Percentiles rank a stretch among this genome's conserved stretches.
Evolutionary conservation across 192 early-diverging fungal genomes (phyloP).

Genomic region (Coemansia sp.): DNA sequence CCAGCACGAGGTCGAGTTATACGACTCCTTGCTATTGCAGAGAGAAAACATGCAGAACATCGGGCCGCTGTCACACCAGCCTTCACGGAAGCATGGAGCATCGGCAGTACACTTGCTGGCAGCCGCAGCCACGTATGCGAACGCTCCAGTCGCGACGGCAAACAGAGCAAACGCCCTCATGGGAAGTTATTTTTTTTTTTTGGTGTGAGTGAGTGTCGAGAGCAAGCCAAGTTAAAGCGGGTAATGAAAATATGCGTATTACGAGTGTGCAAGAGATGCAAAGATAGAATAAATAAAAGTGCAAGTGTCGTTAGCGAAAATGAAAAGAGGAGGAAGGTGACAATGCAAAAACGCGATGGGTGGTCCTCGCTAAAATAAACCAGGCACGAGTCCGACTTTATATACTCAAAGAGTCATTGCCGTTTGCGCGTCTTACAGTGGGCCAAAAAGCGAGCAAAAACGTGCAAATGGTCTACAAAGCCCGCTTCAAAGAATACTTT

Average conservation of each 20-base stretch:
- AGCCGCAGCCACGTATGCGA: slow-evolving; percentile 17
- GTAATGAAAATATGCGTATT: background rate
- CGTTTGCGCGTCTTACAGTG: background rate
- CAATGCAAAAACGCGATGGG: background rate
- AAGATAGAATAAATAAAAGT: background rate
- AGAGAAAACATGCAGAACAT: slow-evolving; percentile 52
- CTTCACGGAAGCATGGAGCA: slow-evolving; percentile 48
- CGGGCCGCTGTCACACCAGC: slow-evolving; percentile 48
- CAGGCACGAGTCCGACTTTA: slow-evolving; percentile 2
- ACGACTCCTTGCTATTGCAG: slow-evolving; percentile 43
- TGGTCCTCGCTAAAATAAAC: background rate
- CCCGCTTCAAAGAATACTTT: background rate
- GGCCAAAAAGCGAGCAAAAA: background rate
- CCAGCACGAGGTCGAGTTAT: slow-evolving; percentile 52
- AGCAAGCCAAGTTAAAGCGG: background rate
- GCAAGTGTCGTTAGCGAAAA: background rate
- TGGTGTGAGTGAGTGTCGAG: background rate
- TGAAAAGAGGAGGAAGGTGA: background rate
- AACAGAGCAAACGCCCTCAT: slow-evolving; percentile 31
- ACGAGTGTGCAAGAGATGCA: background rate
- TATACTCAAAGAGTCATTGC: background rate
- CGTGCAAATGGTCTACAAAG: background rate
- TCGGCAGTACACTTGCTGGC: slow-evolving; percentile 28
- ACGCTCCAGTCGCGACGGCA: slow-evolving; percentile 16
- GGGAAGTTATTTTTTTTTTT: background rate